Evolutionary conservation across 306 rosid genomes (phyloP).

Genomic region (Alnus glutinosa): DNA sequence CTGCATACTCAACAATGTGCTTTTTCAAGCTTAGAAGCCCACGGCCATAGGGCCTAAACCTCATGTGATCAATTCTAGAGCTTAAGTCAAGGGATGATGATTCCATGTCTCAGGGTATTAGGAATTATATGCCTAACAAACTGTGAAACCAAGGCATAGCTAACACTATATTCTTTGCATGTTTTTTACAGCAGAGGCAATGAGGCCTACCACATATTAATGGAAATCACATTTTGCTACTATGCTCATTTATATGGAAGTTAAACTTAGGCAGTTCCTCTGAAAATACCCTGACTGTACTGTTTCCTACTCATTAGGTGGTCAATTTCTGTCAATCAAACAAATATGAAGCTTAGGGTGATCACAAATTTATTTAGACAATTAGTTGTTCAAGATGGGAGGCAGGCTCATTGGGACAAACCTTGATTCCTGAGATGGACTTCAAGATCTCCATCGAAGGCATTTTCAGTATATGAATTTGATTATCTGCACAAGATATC

Average conservation of each 20-base stretch:
- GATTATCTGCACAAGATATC: constrained; percentile 96
- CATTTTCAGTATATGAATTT: constrained; percentile 73
- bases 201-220: not conserved
- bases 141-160: not conserved
- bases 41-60: not conserved
- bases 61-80: not conserved
- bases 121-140: not conserved
- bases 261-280: not conserved
- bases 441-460: constrained; percentile 83
- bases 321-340: not conserved
- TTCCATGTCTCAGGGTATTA: not conserved
- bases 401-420: constrained; percentile 29
- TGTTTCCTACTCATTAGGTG: not conserved
- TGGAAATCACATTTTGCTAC: not conserved
- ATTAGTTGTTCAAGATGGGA: not conserved
- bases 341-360: not conserved
- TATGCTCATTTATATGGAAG: not conserved
- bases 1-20: not conserved
- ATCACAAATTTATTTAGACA: not conserved
- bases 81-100: not conserved
- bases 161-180: not conserved
- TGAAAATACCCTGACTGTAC: not conserved
- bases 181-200: not conserved
- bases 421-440: constrained; percentile 97
- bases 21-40: not conserved